A percentile compares a stretch with the other conserved stretches of the same genome.
phyloP scores from a whole-genome alignment of 768 basidiomycete species.

The Termitomyces sp. region DNA sequence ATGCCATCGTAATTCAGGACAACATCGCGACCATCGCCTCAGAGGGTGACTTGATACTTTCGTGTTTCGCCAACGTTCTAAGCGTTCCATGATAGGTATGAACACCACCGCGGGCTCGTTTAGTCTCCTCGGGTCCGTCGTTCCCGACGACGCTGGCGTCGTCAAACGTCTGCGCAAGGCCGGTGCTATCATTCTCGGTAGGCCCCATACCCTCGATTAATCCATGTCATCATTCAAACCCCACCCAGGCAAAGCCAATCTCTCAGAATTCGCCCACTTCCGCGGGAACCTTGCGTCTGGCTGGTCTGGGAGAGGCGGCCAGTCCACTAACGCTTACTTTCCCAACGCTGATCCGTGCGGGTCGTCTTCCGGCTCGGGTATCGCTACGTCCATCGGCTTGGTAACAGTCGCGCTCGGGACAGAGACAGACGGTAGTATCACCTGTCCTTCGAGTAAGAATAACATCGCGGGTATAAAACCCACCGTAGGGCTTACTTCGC shows the following conservation, averaged over 20 bases:
- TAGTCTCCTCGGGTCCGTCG: slow-evolving; percentile 34
- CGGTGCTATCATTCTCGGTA: slow-evolving; percentile 43
- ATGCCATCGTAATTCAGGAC: slow-evolving; percentile 24
- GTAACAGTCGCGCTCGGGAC: slow-evolving; percentile 42
- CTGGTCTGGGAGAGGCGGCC: slow-evolving; percentile 56
- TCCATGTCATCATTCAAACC: too few relatives aligned
- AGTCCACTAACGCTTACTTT: slow-evolving; percentile 44
- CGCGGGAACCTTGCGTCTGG: slow-evolving; percentile 24
- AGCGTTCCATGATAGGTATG: slow-evolving; percentile 30
- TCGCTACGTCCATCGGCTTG: slow-evolving; percentile 47
- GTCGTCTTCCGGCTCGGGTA: slow-evolving; percentile 55
- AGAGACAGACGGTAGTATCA: slow-evolving; percentile 53
- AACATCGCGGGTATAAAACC: slow-evolving; percentile 59
- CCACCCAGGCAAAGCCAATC: slow-evolving; percentile 49
- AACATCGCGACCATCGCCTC: slow-evolving; percentile 42
- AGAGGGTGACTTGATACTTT: slow-evolving; percentile 32
- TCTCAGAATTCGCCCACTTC: slow-evolving; percentile 31
- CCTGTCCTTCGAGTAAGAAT: slow-evolving; percentile 45
- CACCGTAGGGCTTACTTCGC: slow-evolving; percentile 53
- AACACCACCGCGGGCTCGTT: slow-evolving; percentile 44
- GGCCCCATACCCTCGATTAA: too few relatives aligned
- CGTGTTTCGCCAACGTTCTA: too few relatives aligned
- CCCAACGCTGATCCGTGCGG: slow-evolving; percentile 50
- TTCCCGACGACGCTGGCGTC: slow-evolving; percentile 41
- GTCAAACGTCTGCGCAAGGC: slow-evolving; percentile 36